These are phyloP conservation scores for Diplogelasinospora grovesii DNA, from an alignment of 495 filamentous ascomycete genomes.

Conservation along the genomic window DNA sequence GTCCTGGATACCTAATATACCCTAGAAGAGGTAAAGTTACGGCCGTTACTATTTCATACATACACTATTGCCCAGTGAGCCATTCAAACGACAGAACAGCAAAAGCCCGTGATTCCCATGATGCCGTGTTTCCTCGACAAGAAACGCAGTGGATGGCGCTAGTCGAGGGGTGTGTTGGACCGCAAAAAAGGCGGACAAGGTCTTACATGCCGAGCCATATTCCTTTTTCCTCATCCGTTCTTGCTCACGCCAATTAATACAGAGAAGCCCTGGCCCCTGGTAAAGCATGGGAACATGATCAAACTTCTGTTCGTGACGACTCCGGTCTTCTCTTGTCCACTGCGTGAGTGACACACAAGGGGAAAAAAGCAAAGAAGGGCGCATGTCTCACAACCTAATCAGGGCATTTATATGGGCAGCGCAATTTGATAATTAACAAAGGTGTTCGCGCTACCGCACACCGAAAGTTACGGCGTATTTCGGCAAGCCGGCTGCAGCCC, in stretches of 20 bases:
- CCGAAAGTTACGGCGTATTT: too few species aligned
- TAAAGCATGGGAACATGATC: background rate
- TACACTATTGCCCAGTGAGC: too few species aligned
- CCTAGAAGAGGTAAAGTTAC: too few species aligned
- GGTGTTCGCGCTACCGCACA: too few species aligned
- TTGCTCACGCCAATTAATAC: background rate
- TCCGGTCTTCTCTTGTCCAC: background rate
- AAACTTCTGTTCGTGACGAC: background rate
- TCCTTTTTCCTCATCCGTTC: conserved; percentile 2
- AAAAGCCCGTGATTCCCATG: conserved; percentile 2
- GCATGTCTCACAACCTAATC: background rate
- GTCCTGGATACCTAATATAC: too few species aligned
- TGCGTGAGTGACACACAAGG: background rate
- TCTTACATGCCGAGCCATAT: background rate
- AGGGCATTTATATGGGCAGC: too few species aligned
- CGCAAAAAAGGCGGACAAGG: conserved; percentile 1
- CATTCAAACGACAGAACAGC: too few species aligned
- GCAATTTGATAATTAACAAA: too few species aligned
- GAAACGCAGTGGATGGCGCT: conserved; percentile 5
- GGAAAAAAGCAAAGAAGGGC: conserved; percentile 3
- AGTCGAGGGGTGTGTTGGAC: conserved; percentile 2
- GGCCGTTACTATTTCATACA: too few species aligned
- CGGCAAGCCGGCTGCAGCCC: too few species aligned
- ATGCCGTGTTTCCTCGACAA: background rate
- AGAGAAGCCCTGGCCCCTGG: background rate